phyloP scores from a whole-genome alignment of 2,329 filamentous ascomycete genomes.

The Pleurostoma richardsiae region DNA sequence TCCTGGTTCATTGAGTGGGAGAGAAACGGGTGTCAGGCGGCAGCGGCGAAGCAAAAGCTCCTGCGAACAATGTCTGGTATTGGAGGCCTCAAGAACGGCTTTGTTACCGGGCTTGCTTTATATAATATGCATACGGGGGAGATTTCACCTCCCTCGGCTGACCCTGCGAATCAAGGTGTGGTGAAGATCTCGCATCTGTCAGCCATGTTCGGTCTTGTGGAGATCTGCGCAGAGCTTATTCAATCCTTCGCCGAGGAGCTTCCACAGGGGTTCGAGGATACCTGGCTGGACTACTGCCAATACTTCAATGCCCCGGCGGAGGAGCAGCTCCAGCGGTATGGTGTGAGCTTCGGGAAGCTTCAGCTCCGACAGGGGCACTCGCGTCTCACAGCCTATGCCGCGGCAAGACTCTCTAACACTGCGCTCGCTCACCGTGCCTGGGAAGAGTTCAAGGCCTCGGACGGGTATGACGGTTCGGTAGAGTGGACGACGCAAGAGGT shows the following conservation, averaged over 20 bases:
- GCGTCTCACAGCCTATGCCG: conserved; percentile 50
- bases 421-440: conserved; percentile 47
- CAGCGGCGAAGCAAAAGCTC: conserved; percentile 46
- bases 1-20: conserved; percentile 59
- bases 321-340: conserved; percentile 50
- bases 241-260: conserved; percentile 40
- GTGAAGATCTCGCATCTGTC: conserved; percentile 51
- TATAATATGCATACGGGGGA: conserved; percentile 45
- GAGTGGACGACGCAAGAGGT: conserved; percentile 32
- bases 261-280: conserved; percentile 43
- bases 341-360: conserved; percentile 37
- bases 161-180: conserved; percentile 44
- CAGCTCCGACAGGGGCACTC: conserved; percentile 53
- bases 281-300: conserved; percentile 56
- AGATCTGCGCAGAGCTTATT: conserved; percentile 51
- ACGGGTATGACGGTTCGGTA: conserved; percentile 33
- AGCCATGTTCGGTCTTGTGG: conserved; percentile 53
- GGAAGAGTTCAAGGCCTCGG: conserved; percentile 45
- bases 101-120: conserved; percentile 49
- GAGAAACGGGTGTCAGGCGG: conserved; percentile 45
- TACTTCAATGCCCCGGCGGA: conserved; percentile 45
- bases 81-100: conserved; percentile 49
- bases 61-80: conserved; percentile 43
- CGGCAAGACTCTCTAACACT: conserved; percentile 33
- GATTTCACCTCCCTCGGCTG: conserved; percentile 45